Base-by-base conservation (phyloP, 805 yeast genomes). In the Suhomyces sp. region DNA sequence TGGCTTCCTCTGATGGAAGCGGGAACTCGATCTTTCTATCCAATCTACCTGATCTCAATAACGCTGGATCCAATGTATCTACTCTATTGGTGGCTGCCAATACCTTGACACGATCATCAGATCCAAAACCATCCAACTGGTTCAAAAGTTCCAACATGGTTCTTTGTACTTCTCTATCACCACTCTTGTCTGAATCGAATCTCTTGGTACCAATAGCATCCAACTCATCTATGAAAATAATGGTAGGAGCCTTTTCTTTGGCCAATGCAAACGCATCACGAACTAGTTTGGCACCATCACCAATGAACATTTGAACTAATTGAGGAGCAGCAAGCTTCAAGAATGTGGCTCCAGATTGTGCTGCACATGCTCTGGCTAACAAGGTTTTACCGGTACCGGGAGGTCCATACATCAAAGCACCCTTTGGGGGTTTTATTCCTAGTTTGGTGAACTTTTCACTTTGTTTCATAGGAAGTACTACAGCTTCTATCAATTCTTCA, bases 11-110 rank as follows among this genome's bases (percentile, higher is more conserved):
- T 17, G 94, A 83, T 13, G 99, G 99, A 60, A 94, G 79, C 49
- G 99, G 99, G 73, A 94, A 94, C 75, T 94, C 99, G 63, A 94
- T 96, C 72, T 96, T 96, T 71, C 99, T 84, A 72, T 94, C 99
- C 69, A 94, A 81, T 76, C 99, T 88, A 60, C 99, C 99, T 17
- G 99, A 97, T 76, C 99, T 88, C 70, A 94, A 82, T 60, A 94
- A 78, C 10, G 99, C 99, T 4, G 99, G 99, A 73, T 94, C 99
- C 61, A 94, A 82, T 2, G 99, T 94, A 68, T 94, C 99, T n/a
- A 97, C 97, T 77, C 99, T 86, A 71, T 94, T 94, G 2, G 99
- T 94, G 41, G 99, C 99, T 12, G 98, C 98, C 58, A 94, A 79
- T 43, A 94, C 98, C 72, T 94, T 94, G 51, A 94, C 99, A 58